phyloP scores from a whole-genome alignment of 352 stramenopile species.

The Globisporangium cystogenes region DNA sequence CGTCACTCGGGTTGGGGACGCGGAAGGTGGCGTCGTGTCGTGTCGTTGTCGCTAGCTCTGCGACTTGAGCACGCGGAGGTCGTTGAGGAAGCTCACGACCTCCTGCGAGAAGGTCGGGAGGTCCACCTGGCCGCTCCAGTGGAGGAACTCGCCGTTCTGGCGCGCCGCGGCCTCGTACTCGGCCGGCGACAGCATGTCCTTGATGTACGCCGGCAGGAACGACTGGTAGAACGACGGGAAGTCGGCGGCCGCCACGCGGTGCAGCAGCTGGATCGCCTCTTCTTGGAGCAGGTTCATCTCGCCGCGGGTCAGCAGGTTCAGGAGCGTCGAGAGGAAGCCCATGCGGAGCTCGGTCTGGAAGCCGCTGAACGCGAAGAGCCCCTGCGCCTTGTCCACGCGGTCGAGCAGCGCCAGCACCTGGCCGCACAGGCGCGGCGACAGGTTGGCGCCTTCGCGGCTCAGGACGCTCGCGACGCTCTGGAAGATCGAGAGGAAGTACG shows the following conservation, averaged over 20 bases:
- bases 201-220: constrained; percentile 54
- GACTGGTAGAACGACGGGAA: constrained; percentile 73
- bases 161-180: constrained; percentile 44
- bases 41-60: constrained; percentile 30
- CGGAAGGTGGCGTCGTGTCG: no score
- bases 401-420: constrained; percentile 69
- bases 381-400: constrained; percentile 59
- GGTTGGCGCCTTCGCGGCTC: constrained; percentile 38
- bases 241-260: constrained; percentile 65
- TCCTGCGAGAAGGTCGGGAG: constrained; percentile 71
- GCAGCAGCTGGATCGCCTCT: constrained; percentile 63
- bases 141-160: constrained; percentile 50
- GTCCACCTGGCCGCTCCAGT: constrained; percentile 73
- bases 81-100: constrained; percentile 65
- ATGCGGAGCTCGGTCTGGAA: constrained; percentile 71
- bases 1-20: no score
- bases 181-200: constrained; percentile 52
- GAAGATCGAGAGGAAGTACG: constrained; percentile 77
- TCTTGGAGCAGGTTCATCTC: constrained; percentile 80
- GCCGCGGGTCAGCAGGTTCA: constrained; percentile 71
- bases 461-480: constrained; percentile 62
- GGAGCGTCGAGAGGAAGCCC: constrained; percentile 69
- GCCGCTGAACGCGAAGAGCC: constrained; percentile 60
- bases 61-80: constrained; percentile 69
- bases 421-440: constrained; percentile 61